phyloP scores from a whole-genome alignment of 352 stramenopile genomes.

The Phytopythium cucurbitacearum region DNA sequence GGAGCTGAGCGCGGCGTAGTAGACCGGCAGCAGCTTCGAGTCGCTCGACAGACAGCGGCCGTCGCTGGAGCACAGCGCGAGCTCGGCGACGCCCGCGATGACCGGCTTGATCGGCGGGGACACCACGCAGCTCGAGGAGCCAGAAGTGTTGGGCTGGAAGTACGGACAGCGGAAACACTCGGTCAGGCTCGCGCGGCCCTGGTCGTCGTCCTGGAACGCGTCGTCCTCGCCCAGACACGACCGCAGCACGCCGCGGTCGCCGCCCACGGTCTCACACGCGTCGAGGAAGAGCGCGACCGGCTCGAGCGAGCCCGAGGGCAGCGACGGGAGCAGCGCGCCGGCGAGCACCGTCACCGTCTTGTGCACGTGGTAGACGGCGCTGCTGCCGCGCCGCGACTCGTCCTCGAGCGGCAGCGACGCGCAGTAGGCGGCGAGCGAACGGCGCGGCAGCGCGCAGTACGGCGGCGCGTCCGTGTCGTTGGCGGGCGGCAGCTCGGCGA shows the following conservation, averaged over 20 bases:
- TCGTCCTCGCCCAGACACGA: conserved; percentile 26
- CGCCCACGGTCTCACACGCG: conserved; percentile 49
- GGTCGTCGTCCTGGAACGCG: too few relatives aligned
- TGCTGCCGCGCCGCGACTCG: conserved; percentile 13
- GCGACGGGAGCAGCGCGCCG: conserved; percentile 4
- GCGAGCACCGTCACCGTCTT: conserved; percentile 11
- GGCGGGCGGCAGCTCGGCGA: conserved; percentile 8
- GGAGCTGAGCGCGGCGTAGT: conserved; percentile 31
- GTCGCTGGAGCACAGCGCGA: conserved; percentile 47
- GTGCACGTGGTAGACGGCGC: conserved; percentile 33
- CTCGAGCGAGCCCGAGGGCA: neutral
- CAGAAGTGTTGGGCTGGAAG: conserved; percentile 22
- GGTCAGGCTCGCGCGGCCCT: too few relatives aligned
- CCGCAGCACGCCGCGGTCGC: conserved; percentile 32
- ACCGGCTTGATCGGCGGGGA: conserved; percentile 16
- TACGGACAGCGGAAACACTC: conserved; percentile 47
- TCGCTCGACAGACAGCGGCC: conserved; percentile 22
- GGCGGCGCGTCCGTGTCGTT: conserved; percentile 12
- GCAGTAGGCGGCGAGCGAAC: conserved; percentile 44
- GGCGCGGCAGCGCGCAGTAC: conserved; percentile 50
- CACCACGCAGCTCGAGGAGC: conserved; percentile 22
- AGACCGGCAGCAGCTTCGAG: conserved; percentile 11
- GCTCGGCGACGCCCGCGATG: conserved; percentile 33
- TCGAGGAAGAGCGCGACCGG: conserved; percentile 35
- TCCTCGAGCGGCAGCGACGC: conserved; percentile 41